Percentiles rank a stretch among this genome's conserved stretches.
These are phyloP conservation scores for Apiospora rasikravindrae DNA, from an alignment of 2,329 filamentous ascomycete species.

Conservation along the genomic window DNA sequence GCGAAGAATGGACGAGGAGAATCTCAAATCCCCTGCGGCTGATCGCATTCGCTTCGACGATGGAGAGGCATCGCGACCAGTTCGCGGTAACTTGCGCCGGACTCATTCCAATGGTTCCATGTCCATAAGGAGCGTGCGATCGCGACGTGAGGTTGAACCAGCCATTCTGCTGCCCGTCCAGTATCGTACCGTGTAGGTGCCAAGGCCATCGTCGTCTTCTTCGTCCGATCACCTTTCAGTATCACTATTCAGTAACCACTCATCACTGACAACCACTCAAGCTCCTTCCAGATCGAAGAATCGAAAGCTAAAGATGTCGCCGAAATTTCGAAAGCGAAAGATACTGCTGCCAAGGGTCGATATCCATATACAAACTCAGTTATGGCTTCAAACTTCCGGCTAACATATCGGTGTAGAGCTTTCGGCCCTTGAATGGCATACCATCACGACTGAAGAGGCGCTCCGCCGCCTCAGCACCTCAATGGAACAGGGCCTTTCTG, in stretches of 20 bases:
- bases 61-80: slow-evolving; percentile 39
- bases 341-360: slow-evolving; percentile 18
- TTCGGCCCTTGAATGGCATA: slow-evolving; percentile 19
- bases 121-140: slow-evolving; percentile 47
- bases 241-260: slow-evolving; percentile 30
- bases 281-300: slow-evolving; percentile 20
- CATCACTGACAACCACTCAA: background rate
- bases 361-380: slow-evolving; percentile 43
- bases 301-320: slow-evolving; percentile 6
- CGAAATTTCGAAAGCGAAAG: slow-evolving; percentile 17
- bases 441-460: slow-evolving; percentile 18
- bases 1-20: slow-evolving; percentile 35
- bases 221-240: slow-evolving; percentile 43
- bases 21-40: slow-evolving; percentile 30
- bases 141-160: slow-evolving; percentile 40
- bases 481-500: slow-evolving; percentile 2
- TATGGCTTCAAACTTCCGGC: background rate
- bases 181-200: slow-evolving; percentile 18
- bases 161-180: slow-evolving; percentile 12
- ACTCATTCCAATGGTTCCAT: slow-evolving; percentile 44
- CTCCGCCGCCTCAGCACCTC: slow-evolving; percentile 19
- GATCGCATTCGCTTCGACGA: slow-evolving; percentile 45
- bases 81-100: slow-evolving; percentile 32
- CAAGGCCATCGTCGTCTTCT: background rate
- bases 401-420: slow-evolving; percentile 17